Base-by-base conservation (phyloP, 352 stramenopile species). In the Phytophthora ohioensis region DNA sequence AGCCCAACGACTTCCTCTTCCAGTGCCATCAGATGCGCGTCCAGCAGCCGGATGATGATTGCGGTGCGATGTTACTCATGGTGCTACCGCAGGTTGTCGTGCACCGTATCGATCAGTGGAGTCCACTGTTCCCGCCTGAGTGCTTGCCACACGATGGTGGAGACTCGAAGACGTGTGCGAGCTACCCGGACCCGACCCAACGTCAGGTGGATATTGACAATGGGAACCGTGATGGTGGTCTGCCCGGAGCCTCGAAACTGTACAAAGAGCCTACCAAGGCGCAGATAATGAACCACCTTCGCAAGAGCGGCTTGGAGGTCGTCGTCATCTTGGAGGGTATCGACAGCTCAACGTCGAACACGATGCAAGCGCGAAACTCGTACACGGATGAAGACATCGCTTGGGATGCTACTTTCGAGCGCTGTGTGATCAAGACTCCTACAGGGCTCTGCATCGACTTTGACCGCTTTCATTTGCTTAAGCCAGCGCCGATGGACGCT, bases 41-140 rank as follows among this genome's bases (percentile, higher is more conserved):
- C n/a, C 87, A 96, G 69, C 89, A 96, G 64, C 89, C 89, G 8
- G 89, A 96, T 57, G 89, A 96, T 61, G 87, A 95, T 73, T 81
- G 76, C 3, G 87, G 87, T 13, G 80, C 83, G 5, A 93, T 93
- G 81, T 72, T 96, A 30, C 75, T 96, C 13, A 93, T 96, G 80
- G 87, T 90, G 4, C 55, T 96, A 30, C 89, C 89, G 2, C 87
- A 95, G 55, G 80, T 91, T 39, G 79, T 96, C 17, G 87, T 95
- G 38, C 89, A 96, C 49, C 87, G 89, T 31, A 95, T 96, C 45
- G 89, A 96, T 53, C 87, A 88, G 47, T 96, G 87, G 87, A 94
- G 84, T 57, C 89, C 89, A 8, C 53, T 95, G 1, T 95, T 93
- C 55, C 89, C 86, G 34, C 89, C 83, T 7, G 86, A 95, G 69